Conservation (phyloP, 164 flowering plant species). For the Tetracentron sinense region DNA sequence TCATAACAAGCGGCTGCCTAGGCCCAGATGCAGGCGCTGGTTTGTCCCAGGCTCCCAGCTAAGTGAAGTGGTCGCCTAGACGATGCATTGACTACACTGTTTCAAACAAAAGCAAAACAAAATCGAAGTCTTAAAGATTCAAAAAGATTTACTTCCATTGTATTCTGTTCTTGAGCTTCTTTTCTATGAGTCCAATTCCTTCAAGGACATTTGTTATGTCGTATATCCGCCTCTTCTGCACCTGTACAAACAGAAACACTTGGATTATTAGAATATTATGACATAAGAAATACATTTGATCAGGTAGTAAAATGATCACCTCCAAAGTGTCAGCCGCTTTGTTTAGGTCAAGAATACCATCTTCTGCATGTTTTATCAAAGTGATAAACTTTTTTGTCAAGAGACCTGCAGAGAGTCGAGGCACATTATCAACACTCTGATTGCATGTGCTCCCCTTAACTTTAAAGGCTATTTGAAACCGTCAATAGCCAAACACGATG, state of each 20-base stretch:
- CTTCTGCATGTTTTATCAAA: slow-evolving; percentile 74
- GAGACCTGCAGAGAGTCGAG: slow-evolving; percentile 44
- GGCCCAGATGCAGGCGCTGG: too few relatives aligned
- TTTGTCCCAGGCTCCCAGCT: too few relatives aligned
- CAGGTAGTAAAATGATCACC: slow-evolving; percentile 29
- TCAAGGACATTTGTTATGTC: slow-evolving; percentile 97
- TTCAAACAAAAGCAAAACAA: slow-evolving; percentile 1
- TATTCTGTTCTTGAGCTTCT: slow-evolving; percentile 90
- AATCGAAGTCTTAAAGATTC: not conserved
- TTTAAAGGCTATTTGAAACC: not conserved
- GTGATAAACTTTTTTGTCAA: slow-evolving; percentile 84
- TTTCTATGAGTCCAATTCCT: slow-evolving; percentile 96
- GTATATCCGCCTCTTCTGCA: slow-evolving; percentile 93
- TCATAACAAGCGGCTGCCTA: too few relatives aligned
- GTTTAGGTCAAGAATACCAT: slow-evolving; percentile 84
- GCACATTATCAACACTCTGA: slow-evolving; percentile 5
- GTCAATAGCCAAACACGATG: not conserved
- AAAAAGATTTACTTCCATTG: slow-evolving; percentile 79
- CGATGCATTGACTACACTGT: too few relatives aligned
- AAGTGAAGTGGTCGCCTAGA: too few relatives aligned
- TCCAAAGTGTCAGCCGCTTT: slow-evolving; percentile 77
- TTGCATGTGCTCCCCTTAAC: not conserved
- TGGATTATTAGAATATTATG: slow-evolving; percentile 3
- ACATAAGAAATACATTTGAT: not conserved
- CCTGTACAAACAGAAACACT: slow-evolving; percentile 39